Percentiles rank a stretch among this genome's conserved stretches.
phyloP scores from a whole-genome alignment of 768 basidiomycete species.

The Kwoniella sp. region DNA sequence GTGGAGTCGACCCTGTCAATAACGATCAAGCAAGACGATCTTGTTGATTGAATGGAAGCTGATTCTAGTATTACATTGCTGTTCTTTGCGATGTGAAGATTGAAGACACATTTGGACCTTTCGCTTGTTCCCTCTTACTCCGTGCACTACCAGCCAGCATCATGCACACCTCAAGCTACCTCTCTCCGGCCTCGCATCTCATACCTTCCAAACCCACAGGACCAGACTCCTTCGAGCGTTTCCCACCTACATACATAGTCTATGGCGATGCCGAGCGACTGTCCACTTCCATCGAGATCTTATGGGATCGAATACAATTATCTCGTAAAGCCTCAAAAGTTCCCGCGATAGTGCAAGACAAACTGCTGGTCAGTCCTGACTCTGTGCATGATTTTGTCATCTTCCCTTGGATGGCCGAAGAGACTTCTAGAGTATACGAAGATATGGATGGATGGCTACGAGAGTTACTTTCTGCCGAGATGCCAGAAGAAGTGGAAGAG shows the following conservation, averaged over 20 bases:
- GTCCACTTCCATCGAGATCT: conserved; percentile 32
- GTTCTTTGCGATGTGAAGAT: conserved; percentile 22
- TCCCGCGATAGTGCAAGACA: conserved; percentile 12
- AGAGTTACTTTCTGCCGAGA: conserved; percentile 26
- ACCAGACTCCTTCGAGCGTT: conserved; percentile 27
- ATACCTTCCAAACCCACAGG: conserved; percentile 17
- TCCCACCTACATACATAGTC: conserved; percentile 42
- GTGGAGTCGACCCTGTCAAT: too few species aligned
- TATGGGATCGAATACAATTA: conserved; percentile 36
- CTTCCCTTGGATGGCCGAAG: conserved; percentile 49
- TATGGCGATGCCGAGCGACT: conserved; percentile 46
- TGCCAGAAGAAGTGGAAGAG: conserved; percentile 22
- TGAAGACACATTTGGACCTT: conserved; percentile 49
- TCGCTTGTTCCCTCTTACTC: conserved; percentile 44
- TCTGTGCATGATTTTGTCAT: conserved; percentile 48
- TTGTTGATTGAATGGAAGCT: too few species aligned
- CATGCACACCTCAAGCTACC: conserved; percentile 42
- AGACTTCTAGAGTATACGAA: conserved; percentile 39
- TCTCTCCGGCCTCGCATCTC: conserved; percentile 42
- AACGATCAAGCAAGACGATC: too few species aligned
- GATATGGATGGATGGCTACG: conserved; percentile 43
- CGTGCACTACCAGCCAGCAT: conserved; percentile 36
- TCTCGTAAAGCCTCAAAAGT: background rate
- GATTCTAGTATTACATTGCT: too few species aligned
- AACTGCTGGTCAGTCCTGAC: conserved; percentile 27